Evolutionary conservation across 495 filamentous ascomycete genomes (phyloP).

Genomic region (Chaetomium tenue): DNA sequence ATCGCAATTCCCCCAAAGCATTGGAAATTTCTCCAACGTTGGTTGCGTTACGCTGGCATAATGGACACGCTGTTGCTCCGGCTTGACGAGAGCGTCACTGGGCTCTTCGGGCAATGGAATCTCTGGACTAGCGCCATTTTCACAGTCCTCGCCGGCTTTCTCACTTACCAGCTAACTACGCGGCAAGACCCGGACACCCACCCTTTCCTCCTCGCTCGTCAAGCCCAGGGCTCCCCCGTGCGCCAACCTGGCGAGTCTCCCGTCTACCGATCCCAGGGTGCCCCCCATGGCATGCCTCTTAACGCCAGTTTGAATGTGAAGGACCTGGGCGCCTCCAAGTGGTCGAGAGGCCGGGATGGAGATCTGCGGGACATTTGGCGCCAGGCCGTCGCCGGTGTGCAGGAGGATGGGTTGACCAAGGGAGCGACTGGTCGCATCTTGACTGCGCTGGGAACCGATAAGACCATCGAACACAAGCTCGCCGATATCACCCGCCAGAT

Average conservation of each 20-base stretch:
- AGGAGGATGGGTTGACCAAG: slow-evolving; percentile 57
- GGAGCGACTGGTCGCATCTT: slow-evolving; percentile 71
- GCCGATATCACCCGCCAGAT: slow-evolving; percentile 79
- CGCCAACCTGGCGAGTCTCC: slow-evolving; percentile 82
- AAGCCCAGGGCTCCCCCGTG: slow-evolving; percentile 72
- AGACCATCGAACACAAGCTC: slow-evolving; percentile 64
- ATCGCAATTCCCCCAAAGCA: too few relatives aligned
- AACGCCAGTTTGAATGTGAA: slow-evolving; percentile 81
- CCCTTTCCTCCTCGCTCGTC: slow-evolving; percentile 83
- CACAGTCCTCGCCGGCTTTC: slow-evolving; percentile 54
- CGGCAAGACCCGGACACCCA: slow-evolving; percentile 79
- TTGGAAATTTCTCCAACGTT: too few relatives aligned
- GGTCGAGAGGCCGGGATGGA: slow-evolving; percentile 76
- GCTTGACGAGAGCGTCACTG: slow-evolving; percentile 66
- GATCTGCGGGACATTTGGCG: slow-evolving; percentile 94
- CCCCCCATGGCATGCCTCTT: slow-evolving; percentile 81
- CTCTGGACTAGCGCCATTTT: slow-evolving; percentile 65
- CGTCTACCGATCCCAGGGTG: slow-evolving; percentile 72
- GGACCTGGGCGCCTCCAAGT: slow-evolving; percentile 76
- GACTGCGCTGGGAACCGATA: slow-evolving; percentile 74
- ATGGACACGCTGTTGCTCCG: slow-evolving; percentile 53
- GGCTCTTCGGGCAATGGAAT: slow-evolving; percentile 76
- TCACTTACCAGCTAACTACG: slow-evolving; percentile 53
- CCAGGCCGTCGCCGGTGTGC: slow-evolving; percentile 62
- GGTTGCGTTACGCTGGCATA: background rate